Evolutionary conservation across 75 land plant genomes (phyloP).

Genomic region (Pinus taeda): DNA sequence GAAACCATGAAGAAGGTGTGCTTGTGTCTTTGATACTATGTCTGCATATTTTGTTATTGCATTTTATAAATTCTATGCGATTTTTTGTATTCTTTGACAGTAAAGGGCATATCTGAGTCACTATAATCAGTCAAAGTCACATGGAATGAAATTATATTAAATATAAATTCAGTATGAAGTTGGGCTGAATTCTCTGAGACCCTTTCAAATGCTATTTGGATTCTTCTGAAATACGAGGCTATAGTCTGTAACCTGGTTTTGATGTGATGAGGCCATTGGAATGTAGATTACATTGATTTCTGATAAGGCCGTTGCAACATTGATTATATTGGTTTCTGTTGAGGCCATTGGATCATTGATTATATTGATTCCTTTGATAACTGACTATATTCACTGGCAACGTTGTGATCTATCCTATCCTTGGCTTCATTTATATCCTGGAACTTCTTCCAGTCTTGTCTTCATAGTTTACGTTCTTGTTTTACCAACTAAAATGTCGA

Average conservation of each 20-base stretch:
- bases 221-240: background rate
- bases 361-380: too few species aligned
- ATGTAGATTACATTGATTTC: too few species aligned
- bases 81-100: background rate
- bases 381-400: background rate
- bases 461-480: background rate
- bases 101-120: background rate
- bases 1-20: slow-evolving; percentile 40
- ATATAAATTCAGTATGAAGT: background rate
- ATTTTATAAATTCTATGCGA: too few species aligned
- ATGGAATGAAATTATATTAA: background rate
- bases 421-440: background rate
- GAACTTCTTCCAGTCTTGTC: background rate
- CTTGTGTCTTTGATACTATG: background rate
- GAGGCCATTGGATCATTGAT: background rate
- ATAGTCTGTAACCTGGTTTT: background rate
- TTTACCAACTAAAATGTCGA: background rate
- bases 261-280: too few species aligned
- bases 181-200: background rate
- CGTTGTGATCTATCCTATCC: too few species aligned
- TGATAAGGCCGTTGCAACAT: background rate
- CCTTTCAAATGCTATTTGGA: background rate
- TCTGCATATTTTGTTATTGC: background rate
- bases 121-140: background rate
- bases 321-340: background rate